Conservation (phyloP, 2,329 filamentous ascomycete genomes). For the Penicillium hordei region DNA sequence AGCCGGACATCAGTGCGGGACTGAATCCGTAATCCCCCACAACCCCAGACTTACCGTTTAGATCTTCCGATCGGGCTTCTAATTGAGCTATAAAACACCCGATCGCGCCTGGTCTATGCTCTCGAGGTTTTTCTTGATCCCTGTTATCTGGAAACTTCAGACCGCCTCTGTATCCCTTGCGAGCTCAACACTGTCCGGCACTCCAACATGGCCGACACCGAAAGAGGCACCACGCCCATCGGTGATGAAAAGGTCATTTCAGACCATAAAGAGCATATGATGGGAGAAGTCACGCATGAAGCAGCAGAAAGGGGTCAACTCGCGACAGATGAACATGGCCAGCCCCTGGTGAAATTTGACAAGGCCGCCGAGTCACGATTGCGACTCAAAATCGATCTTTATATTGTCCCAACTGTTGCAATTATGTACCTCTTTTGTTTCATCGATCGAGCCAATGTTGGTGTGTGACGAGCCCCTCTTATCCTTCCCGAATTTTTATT, state of each 20-base stretch:
- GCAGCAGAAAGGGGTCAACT: slow-evolving; percentile 48
- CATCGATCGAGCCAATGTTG: slow-evolving; percentile 73
- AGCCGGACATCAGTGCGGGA: not conserved
- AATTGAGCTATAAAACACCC: slow-evolving; percentile 7
- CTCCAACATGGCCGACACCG: slow-evolving; percentile 8
- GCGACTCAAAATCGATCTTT: slow-evolving; percentile 64
- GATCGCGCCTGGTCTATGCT: not conserved
- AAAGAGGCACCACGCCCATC: slow-evolving; percentile 9
- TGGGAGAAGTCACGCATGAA: slow-evolving; percentile 28
- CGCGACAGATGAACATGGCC: slow-evolving; percentile 54
- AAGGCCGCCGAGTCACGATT: slow-evolving; percentile 58
- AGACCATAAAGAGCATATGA: slow-evolving; percentile 19
- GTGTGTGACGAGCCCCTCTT: slow-evolving; percentile 37
- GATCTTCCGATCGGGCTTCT: not conserved
- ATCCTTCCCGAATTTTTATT: not conserved
- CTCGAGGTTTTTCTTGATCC: not conserved
- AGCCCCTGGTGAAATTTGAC: slow-evolving; percentile 56
- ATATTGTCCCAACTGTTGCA: slow-evolving; percentile 64
- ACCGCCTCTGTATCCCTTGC: not conserved
- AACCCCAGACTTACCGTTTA: slow-evolving; percentile 1
- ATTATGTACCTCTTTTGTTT: slow-evolving; percentile 71
- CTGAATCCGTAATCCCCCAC: slow-evolving; percentile 4
- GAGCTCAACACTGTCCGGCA: not conserved
- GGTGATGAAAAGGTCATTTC: slow-evolving; percentile 25
- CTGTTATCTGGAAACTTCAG: not conserved